Conservation (phyloP, 2,329 filamentous ascomycete species). For the Gaeumannomyces tritici region DNA sequence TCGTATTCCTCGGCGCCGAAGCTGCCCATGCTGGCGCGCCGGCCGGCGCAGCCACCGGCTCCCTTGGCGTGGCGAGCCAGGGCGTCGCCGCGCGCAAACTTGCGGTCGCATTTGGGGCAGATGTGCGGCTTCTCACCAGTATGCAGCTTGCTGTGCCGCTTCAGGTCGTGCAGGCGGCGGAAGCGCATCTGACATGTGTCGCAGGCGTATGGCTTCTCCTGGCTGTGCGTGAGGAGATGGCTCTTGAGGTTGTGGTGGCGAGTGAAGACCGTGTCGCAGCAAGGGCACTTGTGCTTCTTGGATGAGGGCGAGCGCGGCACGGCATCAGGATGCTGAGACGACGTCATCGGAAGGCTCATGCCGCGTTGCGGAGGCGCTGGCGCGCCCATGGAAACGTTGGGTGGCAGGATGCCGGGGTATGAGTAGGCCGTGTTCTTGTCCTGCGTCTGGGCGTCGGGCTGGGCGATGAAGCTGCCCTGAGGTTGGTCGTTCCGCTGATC, state of each 20-base stretch:
- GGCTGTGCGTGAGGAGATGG: constrained; percentile 91
- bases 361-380: constrained; percentile 33
- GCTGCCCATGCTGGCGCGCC: constrained; percentile 75
- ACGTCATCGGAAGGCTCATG: constrained; percentile 47
- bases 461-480: constrained; percentile 19
- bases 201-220: constrained; percentile 96
- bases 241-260: constrained; percentile 96
- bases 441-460: constrained; percentile 37
- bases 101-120: constrained; percentile 87
- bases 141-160: constrained; percentile 92
- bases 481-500: constrained; percentile 29
- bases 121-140: constrained; percentile 93
- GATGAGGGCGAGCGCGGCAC: constrained; percentile 57
- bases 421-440: constrained; percentile 42
- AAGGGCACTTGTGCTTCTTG: constrained; percentile 94
- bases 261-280: constrained; percentile 94
- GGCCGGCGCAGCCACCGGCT: constrained; percentile 86
- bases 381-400: constrained; percentile 30
- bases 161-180: constrained; percentile 84
- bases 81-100: constrained; percentile 92
- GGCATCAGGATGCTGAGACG: constrained; percentile 29
- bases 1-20: constrained; percentile 73
- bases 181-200: constrained; percentile 91
- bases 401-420: constrained; percentile 42
- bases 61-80: constrained; percentile 92